Evolutionary conservation across 2,329 filamentous ascomycete genomes (phyloP).

Genomic region (Cucurbitaria berberidis): DNA sequence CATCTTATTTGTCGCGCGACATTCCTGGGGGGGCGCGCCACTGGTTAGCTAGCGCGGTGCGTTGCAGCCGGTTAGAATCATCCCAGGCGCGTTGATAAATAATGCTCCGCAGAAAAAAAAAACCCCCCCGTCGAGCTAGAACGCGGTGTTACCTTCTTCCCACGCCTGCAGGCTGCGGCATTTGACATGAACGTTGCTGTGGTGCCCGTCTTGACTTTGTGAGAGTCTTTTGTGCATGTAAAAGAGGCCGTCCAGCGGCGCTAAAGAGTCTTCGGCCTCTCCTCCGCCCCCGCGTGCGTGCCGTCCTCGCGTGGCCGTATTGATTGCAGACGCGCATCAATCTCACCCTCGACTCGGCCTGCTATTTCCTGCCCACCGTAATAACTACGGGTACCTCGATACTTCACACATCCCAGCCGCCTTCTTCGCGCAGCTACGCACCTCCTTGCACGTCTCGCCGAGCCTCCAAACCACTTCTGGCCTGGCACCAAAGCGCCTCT

Average conservation of each 20-base stretch:
- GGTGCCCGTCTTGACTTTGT: background rate
- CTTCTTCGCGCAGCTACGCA: background rate
- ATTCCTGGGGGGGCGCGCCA: constrained; percentile 3
- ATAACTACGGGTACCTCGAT: constrained; percentile 6
- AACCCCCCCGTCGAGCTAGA: background rate
- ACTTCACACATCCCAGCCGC: constrained; percentile 4
- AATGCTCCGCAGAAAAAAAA: background rate
- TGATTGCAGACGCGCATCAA: constrained; percentile 1
- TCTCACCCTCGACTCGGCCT: constrained; percentile 1
- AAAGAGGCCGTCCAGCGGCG: background rate
- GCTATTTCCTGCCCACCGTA: constrained; percentile 8
- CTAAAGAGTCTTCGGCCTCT: background rate
- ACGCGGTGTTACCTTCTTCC: background rate
- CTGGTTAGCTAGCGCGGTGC: constrained; percentile 2
- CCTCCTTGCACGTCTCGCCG: constrained; percentile 30
- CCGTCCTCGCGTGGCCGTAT: constrained; percentile 6
- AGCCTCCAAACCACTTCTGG: constrained; percentile 31
- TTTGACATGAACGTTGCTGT: background rate
- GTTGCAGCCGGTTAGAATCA: background rate
- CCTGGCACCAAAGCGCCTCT: constrained; percentile 22
- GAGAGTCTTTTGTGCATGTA: background rate
- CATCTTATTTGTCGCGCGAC: constrained; percentile 7
- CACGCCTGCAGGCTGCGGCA: constrained; percentile 1
- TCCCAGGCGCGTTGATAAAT: constrained; percentile 3
- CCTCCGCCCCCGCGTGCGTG: background rate